Evolutionary conservation across 345 rosid genomes (phyloP).

Genomic region (Linum trigynum): DNA sequence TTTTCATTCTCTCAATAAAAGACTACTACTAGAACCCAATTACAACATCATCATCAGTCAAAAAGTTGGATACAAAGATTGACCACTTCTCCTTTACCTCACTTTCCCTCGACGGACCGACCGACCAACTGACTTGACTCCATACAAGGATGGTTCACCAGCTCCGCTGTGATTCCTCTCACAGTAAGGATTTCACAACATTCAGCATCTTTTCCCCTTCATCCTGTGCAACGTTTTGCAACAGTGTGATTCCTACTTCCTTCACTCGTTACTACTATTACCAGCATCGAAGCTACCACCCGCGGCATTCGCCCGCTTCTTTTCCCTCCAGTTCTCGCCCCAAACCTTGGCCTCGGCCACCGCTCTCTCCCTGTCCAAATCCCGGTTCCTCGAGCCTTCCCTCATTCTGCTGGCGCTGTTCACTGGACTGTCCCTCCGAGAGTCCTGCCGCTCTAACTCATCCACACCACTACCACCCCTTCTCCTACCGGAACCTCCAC

Average conservation of each 20-base stretch:
- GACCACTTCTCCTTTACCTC: too few relatives aligned
- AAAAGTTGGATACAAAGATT: too few relatives aligned
- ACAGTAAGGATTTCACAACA: too few relatives aligned
- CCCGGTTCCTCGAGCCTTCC: conserved; percentile 67
- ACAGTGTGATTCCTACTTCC: neutral
- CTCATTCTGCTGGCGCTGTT: conserved; percentile 52
- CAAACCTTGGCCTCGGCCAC: conserved; percentile 96
- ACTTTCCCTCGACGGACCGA: too few relatives aligned
- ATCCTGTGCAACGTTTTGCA: too few relatives aligned
- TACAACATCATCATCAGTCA: too few relatives aligned
- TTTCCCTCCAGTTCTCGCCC: conserved; percentile 98
- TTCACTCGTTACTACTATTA: conserved; percentile 45
- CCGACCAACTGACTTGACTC: too few relatives aligned
- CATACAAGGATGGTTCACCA: too few relatives aligned
- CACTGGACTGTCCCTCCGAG: conserved; percentile 65
- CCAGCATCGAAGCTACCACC: conserved; percentile 50
- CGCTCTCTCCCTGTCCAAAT: conserved; percentile 84
- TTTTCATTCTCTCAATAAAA: too few relatives aligned
- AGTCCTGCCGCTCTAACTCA: conserved; percentile 55
- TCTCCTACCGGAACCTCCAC: conserved; percentile 79
- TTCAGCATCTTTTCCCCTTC: too few relatives aligned
- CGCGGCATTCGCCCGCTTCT: conserved; percentile 52
- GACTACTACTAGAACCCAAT: too few relatives aligned
- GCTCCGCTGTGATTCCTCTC: too few relatives aligned
- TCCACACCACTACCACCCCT: conserved; percentile 61